Percentiles rank a stretch among this genome's conserved stretches.
Conservation (phyloP, 768 basidiomycete species). For the Auricularia heimuer region DNA sequence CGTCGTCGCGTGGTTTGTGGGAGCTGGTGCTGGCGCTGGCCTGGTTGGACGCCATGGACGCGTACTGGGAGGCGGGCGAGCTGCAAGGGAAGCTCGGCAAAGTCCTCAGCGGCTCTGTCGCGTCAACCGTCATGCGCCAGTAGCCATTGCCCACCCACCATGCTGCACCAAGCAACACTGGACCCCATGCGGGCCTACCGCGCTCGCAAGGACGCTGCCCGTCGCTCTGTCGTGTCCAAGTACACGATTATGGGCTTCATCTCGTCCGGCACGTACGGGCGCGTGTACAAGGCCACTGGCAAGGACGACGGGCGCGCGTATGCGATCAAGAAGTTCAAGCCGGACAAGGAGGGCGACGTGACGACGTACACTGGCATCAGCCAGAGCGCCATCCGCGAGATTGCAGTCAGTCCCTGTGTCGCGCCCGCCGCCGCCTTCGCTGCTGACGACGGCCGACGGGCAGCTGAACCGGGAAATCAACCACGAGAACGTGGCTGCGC, state of each 20-base stretch:
- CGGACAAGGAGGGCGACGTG: conserved; percentile 97
- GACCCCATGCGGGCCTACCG: conserved; percentile 88
- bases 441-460: neutral
- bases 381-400: conserved; percentile 95
- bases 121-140: no score
- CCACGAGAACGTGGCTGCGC: conserved; percentile 83
- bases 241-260: conserved; percentile 95
- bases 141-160: neutral
- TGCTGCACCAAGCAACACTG: neutral
- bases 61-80: no score
- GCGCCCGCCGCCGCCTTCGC: no score
- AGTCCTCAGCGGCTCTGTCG: no score
- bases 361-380: conserved; percentile 94
- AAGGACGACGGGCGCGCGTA: conserved; percentile 60
- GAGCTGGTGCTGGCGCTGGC: no score
- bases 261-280: conserved; percentile 94
- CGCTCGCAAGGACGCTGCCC: conserved; percentile 59
- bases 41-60: no score
- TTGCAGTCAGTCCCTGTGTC: conserved; percentile 47
- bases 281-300: conserved; percentile 95
- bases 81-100: no score
- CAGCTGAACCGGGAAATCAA: conserved; percentile 83
- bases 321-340: conserved; percentile 99
- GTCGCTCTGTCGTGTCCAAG: conserved; percentile 62
- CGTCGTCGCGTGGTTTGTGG: no score